phyloP scores from a whole-genome alignment of 73 alveolate species.

The Symbiodinium pilosum region DNA sequence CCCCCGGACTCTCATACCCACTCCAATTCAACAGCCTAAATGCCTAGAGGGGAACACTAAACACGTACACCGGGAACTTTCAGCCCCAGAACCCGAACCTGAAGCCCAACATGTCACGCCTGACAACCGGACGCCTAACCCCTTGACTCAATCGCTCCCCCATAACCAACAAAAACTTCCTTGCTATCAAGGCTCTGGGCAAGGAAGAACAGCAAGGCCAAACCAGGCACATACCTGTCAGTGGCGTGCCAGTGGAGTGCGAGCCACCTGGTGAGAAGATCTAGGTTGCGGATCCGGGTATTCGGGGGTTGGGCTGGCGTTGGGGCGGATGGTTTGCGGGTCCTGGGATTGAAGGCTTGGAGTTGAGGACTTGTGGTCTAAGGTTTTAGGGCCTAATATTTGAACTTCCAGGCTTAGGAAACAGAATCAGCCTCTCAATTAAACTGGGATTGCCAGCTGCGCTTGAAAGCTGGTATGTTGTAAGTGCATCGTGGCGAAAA shows the following conservation, averaged over 20 bases:
- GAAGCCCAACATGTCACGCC: too few relatives aligned
- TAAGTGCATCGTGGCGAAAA: too few relatives aligned
- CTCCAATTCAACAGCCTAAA: neutral
- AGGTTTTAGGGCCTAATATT: neutral
- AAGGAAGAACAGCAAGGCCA: slow-evolving; percentile 42
- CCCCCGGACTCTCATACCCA: too few relatives aligned
- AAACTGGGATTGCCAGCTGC: too few relatives aligned
- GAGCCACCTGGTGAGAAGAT: slow-evolving; percentile 49
- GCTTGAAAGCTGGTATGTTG: too few relatives aligned
- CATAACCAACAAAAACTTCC: neutral
- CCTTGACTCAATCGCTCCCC: neutral
- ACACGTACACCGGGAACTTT: too few relatives aligned
- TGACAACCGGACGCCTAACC: too few relatives aligned
- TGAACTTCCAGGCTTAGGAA: too few relatives aligned
- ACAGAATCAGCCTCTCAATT: too few relatives aligned
- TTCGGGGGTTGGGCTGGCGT: neutral
- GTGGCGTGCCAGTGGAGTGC: slow-evolving; percentile 48
- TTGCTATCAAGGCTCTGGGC: slow-evolving; percentile 26
- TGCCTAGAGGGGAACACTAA: too few relatives aligned
- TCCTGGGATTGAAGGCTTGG: neutral
- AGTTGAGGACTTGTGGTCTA: neutral
- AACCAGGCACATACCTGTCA: slow-evolving; percentile 49
- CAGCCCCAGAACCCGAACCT: too few relatives aligned
- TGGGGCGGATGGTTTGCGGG: too few relatives aligned
- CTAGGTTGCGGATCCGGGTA: neutral